Percentiles rank a stretch among this genome's conserved stretches.
Evolutionary conservation across 768 basidiomycete species (phyloP).

Genomic region (Phaeotremella fagi): DNA sequence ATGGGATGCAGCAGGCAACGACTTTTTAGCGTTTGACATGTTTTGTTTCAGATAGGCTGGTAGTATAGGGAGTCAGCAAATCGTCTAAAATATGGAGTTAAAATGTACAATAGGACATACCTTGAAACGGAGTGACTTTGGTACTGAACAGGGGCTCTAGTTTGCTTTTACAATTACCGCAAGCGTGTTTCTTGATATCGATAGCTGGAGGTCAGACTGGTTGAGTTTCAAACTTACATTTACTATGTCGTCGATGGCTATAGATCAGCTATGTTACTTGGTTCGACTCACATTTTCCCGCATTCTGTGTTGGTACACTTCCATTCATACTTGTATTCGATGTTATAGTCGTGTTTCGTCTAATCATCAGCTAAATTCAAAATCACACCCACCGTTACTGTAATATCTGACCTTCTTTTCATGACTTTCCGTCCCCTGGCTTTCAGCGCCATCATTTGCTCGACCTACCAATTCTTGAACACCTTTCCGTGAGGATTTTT

Average conservation of each 20-base stretch:
- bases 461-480: slow-evolving; percentile 66
- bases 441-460: slow-evolving; percentile 8
- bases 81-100: neutral
- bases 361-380: slow-evolving; percentile 9
- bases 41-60: slow-evolving; percentile 37
- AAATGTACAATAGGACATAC: slow-evolving; percentile 22
- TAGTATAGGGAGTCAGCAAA: neutral
- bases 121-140: slow-evolving; percentile 39
- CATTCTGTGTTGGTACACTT: slow-evolving; percentile 34
- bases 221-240: slow-evolving; percentile 27
- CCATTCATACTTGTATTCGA: slow-evolving; percentile 49
- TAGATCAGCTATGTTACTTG: slow-evolving; percentile 3
- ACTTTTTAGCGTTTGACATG: slow-evolving; percentile 33
- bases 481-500: slow-evolving; percentile 68
- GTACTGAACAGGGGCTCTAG: slow-evolving; percentile 41
- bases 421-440: slow-evolving; percentile 70
- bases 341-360: slow-evolving; percentile 51
- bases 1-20: slow-evolving; percentile 36
- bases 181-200: slow-evolving; percentile 44
- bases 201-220: slow-evolving; percentile 33
- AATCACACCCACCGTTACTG: slow-evolving; percentile 54
- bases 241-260: slow-evolving; percentile 45
- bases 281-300: slow-evolving; percentile 42
- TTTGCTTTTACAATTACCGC: slow-evolving; percentile 43
- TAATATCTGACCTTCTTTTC: slow-evolving; percentile 62